Evolutionary conservation across 306 rosid species (phyloP).

Genomic region (Cicer yamashitae): DNA sequence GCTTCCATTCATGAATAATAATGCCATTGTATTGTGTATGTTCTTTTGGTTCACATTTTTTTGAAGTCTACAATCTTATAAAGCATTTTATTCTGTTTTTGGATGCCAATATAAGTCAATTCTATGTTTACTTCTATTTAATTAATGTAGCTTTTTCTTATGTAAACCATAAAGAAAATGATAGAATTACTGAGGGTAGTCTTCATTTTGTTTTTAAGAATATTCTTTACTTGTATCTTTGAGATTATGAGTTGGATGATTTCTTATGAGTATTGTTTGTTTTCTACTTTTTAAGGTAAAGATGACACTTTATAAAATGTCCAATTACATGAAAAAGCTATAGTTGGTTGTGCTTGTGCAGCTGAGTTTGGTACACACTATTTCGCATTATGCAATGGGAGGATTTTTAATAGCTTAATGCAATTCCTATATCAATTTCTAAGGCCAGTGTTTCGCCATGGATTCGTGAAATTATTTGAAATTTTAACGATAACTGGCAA

Average conservation of each 20-base stretch:
- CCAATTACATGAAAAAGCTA: not conserved
- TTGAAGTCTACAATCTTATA: constrained; percentile 34
- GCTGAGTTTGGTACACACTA: not conserved
- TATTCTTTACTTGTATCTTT: constrained; percentile 48
- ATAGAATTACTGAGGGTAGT: constrained; percentile 29
- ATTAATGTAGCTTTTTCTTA: constrained; percentile 36
- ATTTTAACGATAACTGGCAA: too few species aligned
- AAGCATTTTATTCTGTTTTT: constrained; percentile 39
- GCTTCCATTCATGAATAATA: constrained; percentile 24
- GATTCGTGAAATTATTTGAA: too few species aligned
- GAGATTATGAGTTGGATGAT: constrained; percentile 35
- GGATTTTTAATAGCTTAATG: not conserved
- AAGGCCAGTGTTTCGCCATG: too few species aligned
- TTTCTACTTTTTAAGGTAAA: constrained; percentile 18
- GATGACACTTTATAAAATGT: not conserved
- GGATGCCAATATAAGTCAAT: constrained; percentile 40
- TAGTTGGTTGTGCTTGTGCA: not conserved
- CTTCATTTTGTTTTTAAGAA: constrained; percentile 27
- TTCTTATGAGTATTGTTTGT: constrained; percentile 9
- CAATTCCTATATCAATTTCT: not conserved
- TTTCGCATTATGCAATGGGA: not conserved
- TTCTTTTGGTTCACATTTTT: constrained; percentile 43
- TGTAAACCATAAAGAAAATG: constrained; percentile 16
- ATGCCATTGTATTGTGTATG: constrained; percentile 24
- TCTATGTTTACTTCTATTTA: constrained; percentile 30